phyloP scores from a whole-genome alignment of 768 basidiomycete genomes.

The Boletus eberwhitei region DNA sequence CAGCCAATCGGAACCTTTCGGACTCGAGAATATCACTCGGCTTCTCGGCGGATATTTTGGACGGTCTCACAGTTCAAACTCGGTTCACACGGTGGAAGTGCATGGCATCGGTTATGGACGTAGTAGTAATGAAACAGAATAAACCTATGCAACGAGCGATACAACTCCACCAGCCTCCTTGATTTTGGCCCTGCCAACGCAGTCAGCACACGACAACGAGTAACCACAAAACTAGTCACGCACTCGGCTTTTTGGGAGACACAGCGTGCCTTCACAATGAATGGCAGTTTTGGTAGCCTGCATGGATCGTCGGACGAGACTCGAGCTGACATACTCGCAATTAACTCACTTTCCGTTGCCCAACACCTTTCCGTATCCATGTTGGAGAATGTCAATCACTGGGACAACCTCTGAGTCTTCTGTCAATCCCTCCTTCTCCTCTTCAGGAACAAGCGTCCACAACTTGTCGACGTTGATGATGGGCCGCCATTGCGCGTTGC shows the following conservation, averaged over 20 bases:
- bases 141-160: slow-evolving; percentile 74
- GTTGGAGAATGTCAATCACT: slow-evolving; percentile 82
- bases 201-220: slow-evolving; percentile 18
- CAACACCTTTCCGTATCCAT: slow-evolving; percentile 91
- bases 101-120: too few relatives aligned
- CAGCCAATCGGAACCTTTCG: neutral
- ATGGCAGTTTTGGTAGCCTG: slow-evolving; percentile 85
- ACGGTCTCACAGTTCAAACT: too few relatives aligned
- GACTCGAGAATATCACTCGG: slow-evolving; percentile 1
- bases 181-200: slow-evolving; percentile 60
- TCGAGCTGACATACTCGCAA: neutral
- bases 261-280: slow-evolving; percentile 98
- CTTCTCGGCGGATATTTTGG: neutral
- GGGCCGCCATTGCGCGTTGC: slow-evolving; percentile 88
- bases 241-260: slow-evolving; percentile 86
- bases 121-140: slow-evolving; percentile 23
- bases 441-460: slow-evolving; percentile 84
- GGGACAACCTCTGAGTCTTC: slow-evolving; percentile 82
- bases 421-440: slow-evolving; percentile 75
- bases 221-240: slow-evolving; percentile 21
- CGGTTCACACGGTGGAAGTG: neutral
- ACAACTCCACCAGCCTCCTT: slow-evolving; percentile 95
- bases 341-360: slow-evolving; percentile 83
- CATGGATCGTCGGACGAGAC: neutral
- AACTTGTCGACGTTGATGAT: slow-evolving; percentile 99